These are phyloP conservation scores for Talaromyces ruber DNA, from an alignment of 495 filamentous ascomycete genomes.

Conservation along the genomic window DNA sequence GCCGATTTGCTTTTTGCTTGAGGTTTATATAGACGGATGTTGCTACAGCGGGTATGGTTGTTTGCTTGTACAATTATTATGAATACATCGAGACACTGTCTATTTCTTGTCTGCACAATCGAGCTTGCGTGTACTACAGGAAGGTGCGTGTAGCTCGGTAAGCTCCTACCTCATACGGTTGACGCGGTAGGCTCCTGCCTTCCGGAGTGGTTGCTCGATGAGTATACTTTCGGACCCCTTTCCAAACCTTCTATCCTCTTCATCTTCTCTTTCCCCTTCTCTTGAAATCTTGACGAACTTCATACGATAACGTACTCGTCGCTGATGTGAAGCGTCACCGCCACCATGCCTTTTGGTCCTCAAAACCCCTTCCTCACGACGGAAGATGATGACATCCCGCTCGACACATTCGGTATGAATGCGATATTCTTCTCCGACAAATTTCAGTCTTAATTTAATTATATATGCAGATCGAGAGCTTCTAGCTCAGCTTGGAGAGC, in stretches of 20 bases:
- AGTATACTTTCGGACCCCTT: not conserved
- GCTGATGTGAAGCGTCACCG: not conserved
- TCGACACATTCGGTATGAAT: constrained; percentile 44
- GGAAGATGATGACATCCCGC: constrained; percentile 18
- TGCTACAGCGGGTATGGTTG: not conserved
- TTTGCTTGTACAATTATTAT: not conserved
- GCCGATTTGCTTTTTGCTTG: not conserved
- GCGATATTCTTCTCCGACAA: not conserved
- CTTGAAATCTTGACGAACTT: not conserved
- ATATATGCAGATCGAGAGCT: constrained; percentile 27
- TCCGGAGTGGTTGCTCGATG: not conserved
- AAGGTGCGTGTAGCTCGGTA: not conserved
- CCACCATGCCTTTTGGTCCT: not conserved
- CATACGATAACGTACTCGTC: not conserved
- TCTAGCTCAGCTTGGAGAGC: constrained; percentile 21
- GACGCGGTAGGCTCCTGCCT: not conserved
- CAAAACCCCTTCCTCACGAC: not conserved
- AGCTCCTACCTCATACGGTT: not conserved
- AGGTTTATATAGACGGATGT: not conserved
- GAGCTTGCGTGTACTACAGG: too few relatives aligned
- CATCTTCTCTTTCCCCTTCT: not conserved
- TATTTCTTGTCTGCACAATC: not conserved
- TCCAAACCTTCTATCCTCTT: not conserved
- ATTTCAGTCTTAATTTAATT: not conserved
- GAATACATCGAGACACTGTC: not conserved